Conservation (phyloP, 148 eudicot genomes). For the Vaccinium corymbosum region DNA sequence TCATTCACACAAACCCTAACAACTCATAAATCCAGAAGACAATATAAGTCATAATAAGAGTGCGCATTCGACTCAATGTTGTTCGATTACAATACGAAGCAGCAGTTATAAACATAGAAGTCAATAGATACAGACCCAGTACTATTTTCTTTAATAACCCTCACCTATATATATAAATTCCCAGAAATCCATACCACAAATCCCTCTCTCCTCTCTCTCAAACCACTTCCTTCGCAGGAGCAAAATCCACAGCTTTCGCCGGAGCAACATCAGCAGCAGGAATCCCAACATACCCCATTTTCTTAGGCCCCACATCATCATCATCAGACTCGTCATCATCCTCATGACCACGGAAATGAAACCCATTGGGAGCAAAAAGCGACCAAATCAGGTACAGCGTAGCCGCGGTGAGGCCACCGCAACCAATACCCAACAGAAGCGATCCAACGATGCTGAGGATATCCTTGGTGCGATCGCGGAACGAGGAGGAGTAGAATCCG, state of each 20-base stretch:
- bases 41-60: background rate
- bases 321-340: constrained; percentile 38
- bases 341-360: constrained; percentile 30
- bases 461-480: constrained; percentile 54
- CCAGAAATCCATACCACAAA: constrained; percentile 1
- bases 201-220: constrained; percentile 10
- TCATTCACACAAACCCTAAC: background rate
- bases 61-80: background rate
- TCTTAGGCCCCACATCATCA: constrained; percentile 51
- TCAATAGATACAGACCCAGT: background rate
- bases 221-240: constrained; percentile 33
- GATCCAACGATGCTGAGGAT: constrained; percentile 65
- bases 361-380: constrained; percentile 33
- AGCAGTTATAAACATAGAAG: constrained; percentile 1
- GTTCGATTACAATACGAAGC: constrained; percentile 1
- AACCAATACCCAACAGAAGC: constrained; percentile 70
- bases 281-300: constrained; percentile 47
- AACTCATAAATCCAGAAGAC: background rate
- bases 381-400: constrained; percentile 69
- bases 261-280: constrained; percentile 26
- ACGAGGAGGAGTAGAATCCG: constrained; percentile 37
- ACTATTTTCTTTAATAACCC: background rate
- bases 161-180: background rate
- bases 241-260: constrained; percentile 6
- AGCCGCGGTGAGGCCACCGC: constrained; percentile 74